Evolutionary conservation across 2,329 filamentous ascomycete genomes (phyloP), one percentile per base, ranked within the genome.

Genomic region (Colletotrichum melonis): DNA sequence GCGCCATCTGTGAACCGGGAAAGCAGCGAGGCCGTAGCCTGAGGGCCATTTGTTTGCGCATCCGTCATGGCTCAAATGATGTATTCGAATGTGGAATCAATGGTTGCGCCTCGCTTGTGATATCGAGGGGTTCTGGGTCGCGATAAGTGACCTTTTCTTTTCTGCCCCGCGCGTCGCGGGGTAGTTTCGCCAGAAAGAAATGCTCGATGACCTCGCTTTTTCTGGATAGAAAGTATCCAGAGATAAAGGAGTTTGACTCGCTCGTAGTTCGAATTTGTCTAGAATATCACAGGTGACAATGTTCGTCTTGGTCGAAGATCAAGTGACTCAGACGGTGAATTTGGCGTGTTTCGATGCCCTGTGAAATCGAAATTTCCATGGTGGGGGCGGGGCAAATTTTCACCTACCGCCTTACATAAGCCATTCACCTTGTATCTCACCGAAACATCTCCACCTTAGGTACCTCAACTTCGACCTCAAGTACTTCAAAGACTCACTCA

Each of bases 341-440:
- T 60, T 14, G 19, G 54, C 30, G n/a, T 69, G 42, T 59, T 54
- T 72, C 66, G 60, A 28, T 57, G 67, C 68, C 72, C 63, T 65
- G 69, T 57, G 69, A 63, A 67, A 68, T 74, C 49, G 68, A 75
- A 75, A 75, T 72, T 69, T 69, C 71, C 63, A 75, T 76, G 71
- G 75, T 75, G 75, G 75, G 75, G 73, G 75, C 75, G 74, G 75
- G 75, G 75, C 74, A 75, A 69, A 62, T 69, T 69, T 75, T 74
- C 64, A 74, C 65, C 71, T 32, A 16, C 63, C 30, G 9, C 24
- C 1, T 76, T 75, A 76, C 74, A 69, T 75, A 76, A 75, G 69
- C 73, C 55, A 11, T 57, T 70, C 73, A 69, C 66, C 63, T 54
- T 35, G 2, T 24, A 54, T 26, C 56, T 67, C 38, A 30, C 55